phyloP scores from a whole-genome alignment of 2,329 filamentous ascomycete species.

The Trichoderma sp. region DNA sequence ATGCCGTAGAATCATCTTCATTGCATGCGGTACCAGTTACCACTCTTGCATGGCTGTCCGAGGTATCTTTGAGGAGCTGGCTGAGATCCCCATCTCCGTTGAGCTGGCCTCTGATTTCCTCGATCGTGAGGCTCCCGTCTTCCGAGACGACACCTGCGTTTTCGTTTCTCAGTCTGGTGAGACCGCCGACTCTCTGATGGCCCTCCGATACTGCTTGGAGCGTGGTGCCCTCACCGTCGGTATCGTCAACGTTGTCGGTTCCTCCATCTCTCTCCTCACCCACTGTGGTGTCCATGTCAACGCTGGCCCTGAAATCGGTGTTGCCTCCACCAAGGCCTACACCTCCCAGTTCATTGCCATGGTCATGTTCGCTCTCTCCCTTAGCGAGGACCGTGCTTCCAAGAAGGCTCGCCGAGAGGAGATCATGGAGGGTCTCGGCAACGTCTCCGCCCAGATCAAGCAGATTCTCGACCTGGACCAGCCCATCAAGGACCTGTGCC shows the following conservation, averaged over 20 bases:
- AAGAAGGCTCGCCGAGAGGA: slow-evolving; percentile 90
- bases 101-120: slow-evolving; percentile 98
- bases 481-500: slow-evolving; percentile 90
- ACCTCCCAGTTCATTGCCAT: slow-evolving; percentile 99
- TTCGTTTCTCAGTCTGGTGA: slow-evolving; percentile 99
- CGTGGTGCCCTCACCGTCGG: slow-evolving; percentile 95
- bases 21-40: slow-evolving; percentile 96
- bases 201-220: slow-evolving; percentile 95
- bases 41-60: slow-evolving; percentile 99
- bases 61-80: slow-evolving; percentile 95
- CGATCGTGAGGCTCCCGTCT: slow-evolving; percentile 92
- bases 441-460: slow-evolving; percentile 88
- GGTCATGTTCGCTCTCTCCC: slow-evolving; percentile 98
- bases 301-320: slow-evolving; percentile 96
- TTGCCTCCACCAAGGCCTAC: slow-evolving; percentile 98
- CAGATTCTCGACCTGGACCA: slow-evolving; percentile 87
- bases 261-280: slow-evolving; percentile 96
- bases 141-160: slow-evolving; percentile 98
- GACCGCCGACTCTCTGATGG: slow-evolving; percentile 96
- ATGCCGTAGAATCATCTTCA: slow-evolving; percentile 97
- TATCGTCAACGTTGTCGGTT: slow-evolving; percentile 98
- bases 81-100: slow-evolving; percentile 95
- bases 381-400: slow-evolving; percentile 93
- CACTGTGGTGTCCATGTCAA: slow-evolving; percentile 99
- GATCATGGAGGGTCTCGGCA: slow-evolving; percentile 89